Base-by-base conservation (phyloP, 352 stramenopile genomes). In the Plasmopara viticola region DNA sequence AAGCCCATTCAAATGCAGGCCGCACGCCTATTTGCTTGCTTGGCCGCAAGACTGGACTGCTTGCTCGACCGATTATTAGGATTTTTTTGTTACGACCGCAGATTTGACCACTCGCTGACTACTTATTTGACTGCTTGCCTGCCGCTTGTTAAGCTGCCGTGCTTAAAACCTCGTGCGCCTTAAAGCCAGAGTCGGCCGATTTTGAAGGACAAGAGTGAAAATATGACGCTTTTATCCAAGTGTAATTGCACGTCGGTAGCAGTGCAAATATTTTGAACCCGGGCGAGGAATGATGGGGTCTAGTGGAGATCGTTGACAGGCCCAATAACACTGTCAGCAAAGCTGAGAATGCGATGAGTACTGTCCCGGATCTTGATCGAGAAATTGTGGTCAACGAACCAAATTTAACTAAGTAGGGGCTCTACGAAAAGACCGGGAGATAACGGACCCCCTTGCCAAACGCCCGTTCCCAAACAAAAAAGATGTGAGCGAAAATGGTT, bases 211-310 rank as follows among this genome's bases (percentile, higher is more conserved):
- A 5, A 15, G 6, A 44, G 12, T 15, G 39, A n/a, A 28, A 44
- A 44, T 9, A 44, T 44, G 15, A 44, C 39, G 28, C 9, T 44
- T 44, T 44, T 44, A 12, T 44, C 39, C n/a, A n/a, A n/a, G n/a
- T n/a, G n/a, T n/a, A n/a, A n/a, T n/a, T n/a, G n/a, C n/a, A n/a
- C n/a, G n/a, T n/a, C n/a, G n/a, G n/a, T n/a, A n/a, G n/a, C n/a
- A n/a, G n/a, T n/a, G n/a, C n/a, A n/a, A n/a, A n/a, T n/a, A n/a
- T n/a, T n/a, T n/a, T n/a, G n/a, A 44, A 44, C n/a, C n/a, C n/a
- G n/a, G n/a, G n/a, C n/a, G n/a, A n/a, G n/a, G n/a, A n/a, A n/a
- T n/a, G n/a, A n/a, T 30, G 39, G 39, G 8, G 39, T n/a, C 6
- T 44, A 6, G 12, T 29, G 14, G 5, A 44, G 39, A 29, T 44